Conservation (phyloP, 2,329 filamentous ascomycete species). For the Penicillium sp. region DNA sequence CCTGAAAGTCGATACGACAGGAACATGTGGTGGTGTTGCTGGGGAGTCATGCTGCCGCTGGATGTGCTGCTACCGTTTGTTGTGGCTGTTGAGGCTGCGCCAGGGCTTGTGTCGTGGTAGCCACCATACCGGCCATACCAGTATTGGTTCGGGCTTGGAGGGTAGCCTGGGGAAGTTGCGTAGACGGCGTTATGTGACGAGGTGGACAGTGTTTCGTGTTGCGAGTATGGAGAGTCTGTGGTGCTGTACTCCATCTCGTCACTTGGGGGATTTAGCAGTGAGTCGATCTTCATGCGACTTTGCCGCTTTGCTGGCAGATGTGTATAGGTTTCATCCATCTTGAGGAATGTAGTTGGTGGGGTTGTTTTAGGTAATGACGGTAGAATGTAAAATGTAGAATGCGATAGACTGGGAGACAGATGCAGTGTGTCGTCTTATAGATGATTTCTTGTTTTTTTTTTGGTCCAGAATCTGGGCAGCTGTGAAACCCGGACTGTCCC, state of each 20-base stretch:
- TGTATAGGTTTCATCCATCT: slow-evolving; percentile 13
- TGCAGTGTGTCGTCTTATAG: background rate
- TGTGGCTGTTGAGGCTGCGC: slow-evolving; percentile 16
- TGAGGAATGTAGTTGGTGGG: slow-evolving; percentile 18
- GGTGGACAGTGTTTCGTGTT: slow-evolving; percentile 16
- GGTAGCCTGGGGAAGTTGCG: slow-evolving; percentile 31
- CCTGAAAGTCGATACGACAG: slow-evolving; percentile 24
- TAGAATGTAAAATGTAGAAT: background rate
- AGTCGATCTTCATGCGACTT: slow-evolving; percentile 37
- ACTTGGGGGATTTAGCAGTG: slow-evolving; percentile 30
- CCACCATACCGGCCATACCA: slow-evolving; percentile 25
- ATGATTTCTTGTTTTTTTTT: background rate
- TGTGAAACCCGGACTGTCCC: background rate
- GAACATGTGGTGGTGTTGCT: slow-evolving; percentile 25
- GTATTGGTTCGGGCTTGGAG: slow-evolving; percentile 30
- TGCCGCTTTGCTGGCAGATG: slow-evolving; percentile 26
- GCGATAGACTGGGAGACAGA: background rate
- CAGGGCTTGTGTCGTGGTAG: slow-evolving; percentile 25
- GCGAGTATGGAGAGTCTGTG: slow-evolving; percentile 17
- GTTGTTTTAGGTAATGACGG: background rate
- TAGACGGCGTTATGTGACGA: slow-evolving; percentile 15
- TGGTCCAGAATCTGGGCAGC: background rate
- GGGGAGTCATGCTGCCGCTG: slow-evolving; percentile 12
- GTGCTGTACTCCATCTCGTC: slow-evolving; percentile 19
- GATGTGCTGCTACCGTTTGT: slow-evolving; percentile 16